These are phyloP conservation scores for Neurospora sp. DNA, from an alignment of 495 filamentous ascomycete genomes.

Conservation along the genomic window DNA sequence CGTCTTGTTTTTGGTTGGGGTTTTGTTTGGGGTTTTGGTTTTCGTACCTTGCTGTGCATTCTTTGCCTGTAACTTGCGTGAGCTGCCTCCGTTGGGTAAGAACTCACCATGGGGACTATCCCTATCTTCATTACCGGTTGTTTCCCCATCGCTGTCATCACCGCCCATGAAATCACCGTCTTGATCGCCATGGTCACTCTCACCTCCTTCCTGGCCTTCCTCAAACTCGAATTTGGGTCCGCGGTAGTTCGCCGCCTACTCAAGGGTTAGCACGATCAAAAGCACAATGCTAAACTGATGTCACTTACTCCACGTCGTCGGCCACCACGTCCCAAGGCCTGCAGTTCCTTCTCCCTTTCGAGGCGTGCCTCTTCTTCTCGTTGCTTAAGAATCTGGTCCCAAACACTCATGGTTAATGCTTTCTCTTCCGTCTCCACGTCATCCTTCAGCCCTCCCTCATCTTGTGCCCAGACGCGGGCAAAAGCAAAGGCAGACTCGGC, in stretches of 20 bases:
- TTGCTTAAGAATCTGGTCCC: slow-evolving; percentile 78
- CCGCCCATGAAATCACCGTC: slow-evolving; percentile 25
- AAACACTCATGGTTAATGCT: slow-evolving; percentile 53
- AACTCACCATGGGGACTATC: slow-evolving; percentile 14
- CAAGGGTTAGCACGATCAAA: slow-evolving; percentile 16
- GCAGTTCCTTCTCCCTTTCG: slow-evolving; percentile 51
- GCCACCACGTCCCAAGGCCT: slow-evolving; percentile 76
- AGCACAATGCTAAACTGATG: background rate
- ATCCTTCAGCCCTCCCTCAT: slow-evolving; percentile 48
- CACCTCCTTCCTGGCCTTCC: slow-evolving; percentile 15
- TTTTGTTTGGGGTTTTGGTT: background rate
- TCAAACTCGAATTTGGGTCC: slow-evolving; percentile 19
- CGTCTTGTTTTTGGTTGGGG: background rate
- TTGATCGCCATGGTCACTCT: slow-evolving; percentile 16
- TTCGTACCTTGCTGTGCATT: background rate
- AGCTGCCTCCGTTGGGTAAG: slow-evolving; percentile 2
- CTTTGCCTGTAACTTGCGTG: slow-evolving; percentile 1
- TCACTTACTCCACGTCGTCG: slow-evolving; percentile 46
- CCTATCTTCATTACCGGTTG: slow-evolving; percentile 13
- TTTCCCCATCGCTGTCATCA: slow-evolving; percentile 18
- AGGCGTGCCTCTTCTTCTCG: slow-evolving; percentile 65
- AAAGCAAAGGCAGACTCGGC: slow-evolving; percentile 77
- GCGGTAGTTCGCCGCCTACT: slow-evolving; percentile 16
- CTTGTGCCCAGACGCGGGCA: slow-evolving; percentile 87
- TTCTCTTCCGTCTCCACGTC: slow-evolving; percentile 44